Percentiles rank a stretch among this genome's conserved stretches.
Conservation (phyloP, 495 filamentous ascomycete species). For the Penicillium longicatenatum region DNA sequence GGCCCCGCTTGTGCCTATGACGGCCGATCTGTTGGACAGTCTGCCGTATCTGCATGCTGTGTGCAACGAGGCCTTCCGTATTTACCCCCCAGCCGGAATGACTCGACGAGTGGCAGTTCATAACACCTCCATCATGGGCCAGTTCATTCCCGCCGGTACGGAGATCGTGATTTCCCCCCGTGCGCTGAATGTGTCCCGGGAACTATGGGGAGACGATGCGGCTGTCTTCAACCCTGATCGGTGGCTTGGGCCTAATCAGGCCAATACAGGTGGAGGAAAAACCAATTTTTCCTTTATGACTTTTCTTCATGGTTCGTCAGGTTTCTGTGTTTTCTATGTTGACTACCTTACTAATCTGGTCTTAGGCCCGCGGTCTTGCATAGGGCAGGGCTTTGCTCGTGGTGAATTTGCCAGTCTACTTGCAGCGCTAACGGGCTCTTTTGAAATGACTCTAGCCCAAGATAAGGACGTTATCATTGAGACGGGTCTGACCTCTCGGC, state of each 20-base stretch:
- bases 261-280: constrained; percentile 49
- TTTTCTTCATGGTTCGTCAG: constrained; percentile 54
- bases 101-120: constrained; percentile 57
- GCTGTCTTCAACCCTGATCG: constrained; percentile 72
- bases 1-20: background rate
- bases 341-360: background rate
- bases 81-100: constrained; percentile 51
- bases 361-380: constrained; percentile 68
- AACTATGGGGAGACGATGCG: constrained; percentile 78
- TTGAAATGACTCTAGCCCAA: constrained; percentile 43
- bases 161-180: constrained; percentile 45
- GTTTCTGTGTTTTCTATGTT: background rate
- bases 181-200: constrained; percentile 64
- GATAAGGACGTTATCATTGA: background rate
- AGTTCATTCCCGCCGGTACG: constrained; percentile 52
- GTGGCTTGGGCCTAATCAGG: constrained; percentile 56
- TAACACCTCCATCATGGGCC: constrained; percentile 58
- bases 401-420: constrained; percentile 75
- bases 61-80: constrained; percentile 52
- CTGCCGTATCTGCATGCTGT: constrained; percentile 56
- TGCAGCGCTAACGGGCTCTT: constrained; percentile 67
- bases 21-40: constrained; percentile 3
- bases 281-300: constrained; percentile 70
- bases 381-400: constrained; percentile 71
- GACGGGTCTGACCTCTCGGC: background rate